A percentile compares a stretch with the other conserved stretches of the same genome.
Evolutionary conservation across 225 moss, liverwort and hornwort genomes (phyloP).

Genomic region (Bryoerythrophyllum caledonicum): DNA sequence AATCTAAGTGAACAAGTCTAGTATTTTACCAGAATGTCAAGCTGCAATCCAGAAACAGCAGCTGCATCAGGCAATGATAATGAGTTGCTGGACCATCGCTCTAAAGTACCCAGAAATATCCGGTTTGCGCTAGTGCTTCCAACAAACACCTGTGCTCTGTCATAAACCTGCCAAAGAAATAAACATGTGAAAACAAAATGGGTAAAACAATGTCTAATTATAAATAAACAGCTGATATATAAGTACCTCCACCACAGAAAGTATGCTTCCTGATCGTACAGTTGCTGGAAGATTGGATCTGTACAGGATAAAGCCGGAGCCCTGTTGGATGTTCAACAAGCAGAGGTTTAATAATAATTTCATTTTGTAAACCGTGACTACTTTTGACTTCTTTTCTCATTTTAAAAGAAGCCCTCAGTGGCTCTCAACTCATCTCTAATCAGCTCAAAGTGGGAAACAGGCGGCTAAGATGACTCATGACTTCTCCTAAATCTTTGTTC

Average conservation of each 20-base stretch:
- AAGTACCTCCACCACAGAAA: slow-evolving; percentile 67
- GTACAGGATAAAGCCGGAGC: slow-evolving; percentile 79
- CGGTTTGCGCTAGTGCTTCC: slow-evolving; percentile 25
- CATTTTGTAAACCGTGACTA: no score
- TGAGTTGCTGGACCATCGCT: slow-evolving; percentile 59
- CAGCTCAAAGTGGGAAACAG: no score
- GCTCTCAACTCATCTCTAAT: no score
- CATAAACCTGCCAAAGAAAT: slow-evolving; percentile 38
- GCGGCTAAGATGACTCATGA: no score
- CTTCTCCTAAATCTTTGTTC: no score
- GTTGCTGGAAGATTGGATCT: slow-evolving; percentile 56
- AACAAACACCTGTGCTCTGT: slow-evolving; percentile 71
- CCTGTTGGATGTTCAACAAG: slow-evolving; percentile 43
- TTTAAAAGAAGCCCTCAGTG: no score
- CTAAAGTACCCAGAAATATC: slow-evolving; percentile 57
- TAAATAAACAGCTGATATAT: no score
- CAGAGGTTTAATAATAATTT: slow-evolving; percentile 22
- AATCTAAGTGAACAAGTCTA: slow-evolving; percentile 2
- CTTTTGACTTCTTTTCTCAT: no score
- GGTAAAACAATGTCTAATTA: no score
- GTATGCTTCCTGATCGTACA: slow-evolving; percentile 58
- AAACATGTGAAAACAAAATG: no score
- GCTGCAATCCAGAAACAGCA: slow-evolving; percentile 67
- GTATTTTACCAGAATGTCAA: slow-evolving; percentile 72
- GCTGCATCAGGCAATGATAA: slow-evolving; percentile 47